These are phyloP conservation scores for Mucor indicus DNA, from an alignment of 371 early-diverging fungal genomes.

Conservation along the genomic window DNA sequence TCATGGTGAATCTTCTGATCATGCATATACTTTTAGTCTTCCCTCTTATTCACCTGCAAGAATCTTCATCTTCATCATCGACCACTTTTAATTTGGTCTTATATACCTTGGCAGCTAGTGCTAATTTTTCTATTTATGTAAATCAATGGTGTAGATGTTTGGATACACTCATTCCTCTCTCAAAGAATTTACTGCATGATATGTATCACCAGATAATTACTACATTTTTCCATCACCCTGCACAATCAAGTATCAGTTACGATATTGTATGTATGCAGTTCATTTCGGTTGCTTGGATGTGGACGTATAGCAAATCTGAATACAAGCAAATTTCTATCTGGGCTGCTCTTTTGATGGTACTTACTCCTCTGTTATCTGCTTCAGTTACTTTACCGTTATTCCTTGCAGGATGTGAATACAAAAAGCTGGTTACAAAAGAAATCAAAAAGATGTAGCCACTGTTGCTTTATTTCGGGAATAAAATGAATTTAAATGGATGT, in stretches of 20 bases:
- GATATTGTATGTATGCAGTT: conserved; percentile 32
- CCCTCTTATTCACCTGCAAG: conserved; percentile 11
- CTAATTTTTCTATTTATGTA: conserved; percentile 26
- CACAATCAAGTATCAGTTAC: conserved; percentile 39
- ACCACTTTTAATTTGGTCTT: conserved; percentile 7
- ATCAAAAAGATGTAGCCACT: no score
- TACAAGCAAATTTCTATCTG: neutral
- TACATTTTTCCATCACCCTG: conserved; percentile 35
- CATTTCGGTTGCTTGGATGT: conserved; percentile 33
- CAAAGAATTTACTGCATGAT: neutral
- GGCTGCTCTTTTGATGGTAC: conserved; percentile 6
- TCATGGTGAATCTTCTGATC: conserved; percentile 30
- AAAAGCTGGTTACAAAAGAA: neutral
- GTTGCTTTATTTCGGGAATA: no score
- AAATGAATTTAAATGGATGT: conserved; percentile 51
- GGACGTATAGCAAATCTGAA: conserved; percentile 2
- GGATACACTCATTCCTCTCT: neutral
- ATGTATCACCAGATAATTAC: neutral
- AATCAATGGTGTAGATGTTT: conserved; percentile 23
- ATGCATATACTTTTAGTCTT: conserved; percentile 34
- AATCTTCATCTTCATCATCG: neutral
- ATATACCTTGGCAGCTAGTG: conserved; percentile 29
- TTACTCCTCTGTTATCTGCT: conserved; percentile 42
- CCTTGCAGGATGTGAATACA: conserved; percentile 38
- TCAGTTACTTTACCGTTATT: conserved; percentile 49